A percentile compares a stretch with the other conserved stretches of the same genome.
Evolutionary conservation across 78 protist genomes (phyloP).

Genomic region (Tieghemostelium lacteum): DNA sequence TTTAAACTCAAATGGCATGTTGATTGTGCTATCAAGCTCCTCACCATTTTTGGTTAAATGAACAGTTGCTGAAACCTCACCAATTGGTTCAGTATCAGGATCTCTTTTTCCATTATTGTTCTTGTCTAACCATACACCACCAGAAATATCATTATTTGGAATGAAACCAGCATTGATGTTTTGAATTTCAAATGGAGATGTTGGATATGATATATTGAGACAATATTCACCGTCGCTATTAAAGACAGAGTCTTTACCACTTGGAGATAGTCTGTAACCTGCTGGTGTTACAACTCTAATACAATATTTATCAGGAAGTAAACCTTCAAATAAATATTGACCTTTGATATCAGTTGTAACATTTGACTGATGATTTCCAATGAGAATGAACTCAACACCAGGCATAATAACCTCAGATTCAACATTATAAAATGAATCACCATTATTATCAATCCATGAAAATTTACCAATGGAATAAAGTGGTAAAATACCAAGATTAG

Average conservation of each 20-base stretch:
- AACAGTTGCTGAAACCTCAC: no score
- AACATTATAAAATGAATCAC: not conserved
- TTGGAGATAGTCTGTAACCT: slow-evolving; percentile 6
- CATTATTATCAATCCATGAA: slow-evolving; percentile 15
- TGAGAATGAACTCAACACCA: not conserved
- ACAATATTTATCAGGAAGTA: slow-evolving; percentile 12
- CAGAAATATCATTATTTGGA: not conserved
- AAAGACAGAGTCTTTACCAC: slow-evolving; percentile 2
- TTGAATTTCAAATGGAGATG: not conserved
- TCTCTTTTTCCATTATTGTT: slow-evolving; percentile 3
- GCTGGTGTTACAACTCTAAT: slow-evolving; percentile 10
- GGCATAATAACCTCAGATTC: not conserved
- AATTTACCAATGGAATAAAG: slow-evolving; percentile 7
- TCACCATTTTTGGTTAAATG: not conserved
- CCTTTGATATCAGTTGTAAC: not conserved
- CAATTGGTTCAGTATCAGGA: not conserved
- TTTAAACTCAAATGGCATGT: not conserved
- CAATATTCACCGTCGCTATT: slow-evolving; percentile 10
- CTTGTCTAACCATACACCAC: slow-evolving; percentile 1
- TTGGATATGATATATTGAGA: not conserved
- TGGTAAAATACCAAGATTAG: slow-evolving; percentile 11
- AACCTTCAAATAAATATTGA: not conserved
- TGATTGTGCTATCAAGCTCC: slow-evolving; percentile 11
- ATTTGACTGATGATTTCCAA: slow-evolving; percentile 1
- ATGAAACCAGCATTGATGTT: not conserved